Conservation (phyloP, 2,329 filamentous ascomycete genomes). For the Xenoacremonium recifei region DNA sequence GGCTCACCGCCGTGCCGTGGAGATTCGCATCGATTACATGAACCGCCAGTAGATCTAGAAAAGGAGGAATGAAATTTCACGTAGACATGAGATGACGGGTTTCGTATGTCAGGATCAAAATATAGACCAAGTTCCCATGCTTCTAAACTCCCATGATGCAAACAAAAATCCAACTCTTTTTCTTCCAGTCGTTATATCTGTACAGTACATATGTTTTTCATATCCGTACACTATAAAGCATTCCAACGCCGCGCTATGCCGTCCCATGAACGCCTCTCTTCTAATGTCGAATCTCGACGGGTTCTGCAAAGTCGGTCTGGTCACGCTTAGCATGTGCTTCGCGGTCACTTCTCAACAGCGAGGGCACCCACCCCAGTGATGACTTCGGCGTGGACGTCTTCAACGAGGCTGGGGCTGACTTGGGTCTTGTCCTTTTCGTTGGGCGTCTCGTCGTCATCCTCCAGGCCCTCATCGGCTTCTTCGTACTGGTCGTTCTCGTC, state of each 20-base stretch:
- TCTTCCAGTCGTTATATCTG: too few species aligned
- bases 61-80: not conserved
- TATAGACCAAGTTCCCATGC: too few species aligned
- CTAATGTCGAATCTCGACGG: conserved; percentile 26
- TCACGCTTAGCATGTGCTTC: conserved; percentile 29
- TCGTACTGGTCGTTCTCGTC: conserved; percentile 39
- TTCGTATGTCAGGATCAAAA: too few species aligned
- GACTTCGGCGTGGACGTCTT: conserved; percentile 54
- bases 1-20: conserved; percentile 85
- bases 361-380: conserved; percentile 60
- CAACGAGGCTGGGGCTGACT: conserved; percentile 22
- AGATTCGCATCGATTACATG: conserved; percentile 69
- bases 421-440: conserved; percentile 25
- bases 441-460: conserved; percentile 29
- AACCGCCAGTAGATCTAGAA: conserved; percentile 27
- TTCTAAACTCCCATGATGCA: too few species aligned
- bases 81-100: too few species aligned
- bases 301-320: conserved; percentile 21
- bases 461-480: conserved; percentile 37
- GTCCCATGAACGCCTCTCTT: conserved; percentile 9
- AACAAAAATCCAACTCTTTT: too few species aligned
- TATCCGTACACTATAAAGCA: too few species aligned
- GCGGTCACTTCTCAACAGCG: conserved; percentile 40
- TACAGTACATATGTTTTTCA: too few species aligned
- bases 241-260: conserved; percentile 37